phyloP scores from a whole-genome alignment of 805 yeast genomes.

The Hanseniaspora clermontiae region DNA sequence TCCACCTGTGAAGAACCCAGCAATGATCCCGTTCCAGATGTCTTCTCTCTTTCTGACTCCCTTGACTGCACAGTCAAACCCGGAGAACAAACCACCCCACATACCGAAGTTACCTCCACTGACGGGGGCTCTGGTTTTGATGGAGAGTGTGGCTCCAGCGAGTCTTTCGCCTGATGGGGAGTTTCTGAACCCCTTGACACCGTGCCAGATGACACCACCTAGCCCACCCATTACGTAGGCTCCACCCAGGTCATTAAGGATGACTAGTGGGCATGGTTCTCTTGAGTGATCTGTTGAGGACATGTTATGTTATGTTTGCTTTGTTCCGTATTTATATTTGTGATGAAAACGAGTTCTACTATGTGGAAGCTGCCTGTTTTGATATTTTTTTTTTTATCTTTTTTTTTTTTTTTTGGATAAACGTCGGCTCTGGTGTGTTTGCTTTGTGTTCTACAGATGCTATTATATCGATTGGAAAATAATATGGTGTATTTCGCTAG shows the following conservation, averaged over 20 bases:
- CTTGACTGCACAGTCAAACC: constrained; percentile 90
- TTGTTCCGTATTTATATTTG: too few relatives aligned
- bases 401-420: too few relatives aligned
- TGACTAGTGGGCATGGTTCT: constrained; percentile 98
- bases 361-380: too few relatives aligned
- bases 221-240: constrained; percentile 98
- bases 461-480: too few relatives aligned
- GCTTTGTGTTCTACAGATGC: too few relatives aligned
- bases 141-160: constrained; percentile 75
- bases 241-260: constrained; percentile 94
- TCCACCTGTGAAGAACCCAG: constrained; percentile 97
- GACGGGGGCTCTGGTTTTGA: constrained; percentile 93
- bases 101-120: constrained; percentile 98
- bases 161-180: constrained; percentile 95
- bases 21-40: constrained; percentile 95
- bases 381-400: too few relatives aligned
- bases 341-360: too few relatives aligned
- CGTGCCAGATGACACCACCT: constrained; percentile 99
- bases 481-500: too few relatives aligned
- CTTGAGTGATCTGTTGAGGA: constrained; percentile 96
- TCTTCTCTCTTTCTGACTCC: constrained; percentile 95
- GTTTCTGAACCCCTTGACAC: constrained; percentile 95
- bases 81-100: constrained; percentile 97
- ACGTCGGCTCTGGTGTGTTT: too few relatives aligned
- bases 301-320: constrained; percentile 10